phyloP scores from a whole-genome alignment of 1,284 basidiomycete genomes.

The Mycena citricolor region DNA sequence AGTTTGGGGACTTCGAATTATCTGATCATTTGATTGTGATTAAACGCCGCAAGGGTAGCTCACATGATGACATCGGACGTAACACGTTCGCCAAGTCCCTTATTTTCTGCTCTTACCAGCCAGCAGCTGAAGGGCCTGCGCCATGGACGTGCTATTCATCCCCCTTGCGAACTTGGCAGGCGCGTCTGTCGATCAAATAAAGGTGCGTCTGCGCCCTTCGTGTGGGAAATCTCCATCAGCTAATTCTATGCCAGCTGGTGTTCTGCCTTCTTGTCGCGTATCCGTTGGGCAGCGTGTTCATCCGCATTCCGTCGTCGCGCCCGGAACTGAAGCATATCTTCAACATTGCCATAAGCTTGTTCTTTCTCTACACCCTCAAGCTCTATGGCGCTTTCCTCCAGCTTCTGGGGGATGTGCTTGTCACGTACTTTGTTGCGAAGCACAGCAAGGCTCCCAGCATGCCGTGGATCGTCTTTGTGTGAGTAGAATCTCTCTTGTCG shows the following conservation, averaged over 20 bases:
- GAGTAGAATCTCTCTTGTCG: conserved; percentile 38
- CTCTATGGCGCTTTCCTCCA: conserved; percentile 76
- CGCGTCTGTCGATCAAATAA: conserved; percentile 72
- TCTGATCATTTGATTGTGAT: no score
- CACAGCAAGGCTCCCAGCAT: conserved; percentile 59
- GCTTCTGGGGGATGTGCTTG: conserved; percentile 70
- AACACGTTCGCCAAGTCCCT: no score
- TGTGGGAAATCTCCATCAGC: no score
- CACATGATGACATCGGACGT: no score
- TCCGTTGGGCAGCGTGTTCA: conserved; percentile 83
- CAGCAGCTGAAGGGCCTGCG: no score
- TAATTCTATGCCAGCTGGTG: conserved; percentile 71
- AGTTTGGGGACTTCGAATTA: no score
- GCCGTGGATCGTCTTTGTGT: conserved; percentile 92
- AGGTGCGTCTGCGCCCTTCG: conserved; percentile 32
- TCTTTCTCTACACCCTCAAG: conserved; percentile 77
- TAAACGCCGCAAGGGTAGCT: no score
- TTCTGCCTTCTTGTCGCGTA: conserved; percentile 80
- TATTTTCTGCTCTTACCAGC: no score
- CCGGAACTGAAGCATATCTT: conserved; percentile 76
- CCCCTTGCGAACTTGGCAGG: conserved; percentile 62
- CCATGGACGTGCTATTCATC: conserved; percentile 69
- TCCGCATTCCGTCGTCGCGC: conserved; percentile 68
- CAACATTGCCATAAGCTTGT: conserved; percentile 74
- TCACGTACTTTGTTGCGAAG: conserved; percentile 72